Evolutionary conservation across 2,329 filamentous ascomycete genomes (phyloP).

Genomic region (Colletotrichum truncatum): DNA sequence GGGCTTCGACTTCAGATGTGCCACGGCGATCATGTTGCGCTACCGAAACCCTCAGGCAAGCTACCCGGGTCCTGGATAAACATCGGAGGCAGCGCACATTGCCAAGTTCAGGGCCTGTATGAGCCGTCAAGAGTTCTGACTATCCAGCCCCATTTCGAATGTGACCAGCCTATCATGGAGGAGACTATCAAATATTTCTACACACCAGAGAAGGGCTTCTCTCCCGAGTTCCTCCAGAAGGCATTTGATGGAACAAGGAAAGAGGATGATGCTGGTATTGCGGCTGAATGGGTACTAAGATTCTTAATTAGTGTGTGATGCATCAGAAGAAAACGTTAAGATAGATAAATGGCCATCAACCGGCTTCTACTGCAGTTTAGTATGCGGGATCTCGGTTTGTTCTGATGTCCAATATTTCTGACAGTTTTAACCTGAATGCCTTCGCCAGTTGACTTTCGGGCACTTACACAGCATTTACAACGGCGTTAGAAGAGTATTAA

Average conservation of each 20-base stretch:
- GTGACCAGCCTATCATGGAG: slow-evolving; percentile 49
- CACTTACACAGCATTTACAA: too few species aligned
- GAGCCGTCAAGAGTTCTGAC: slow-evolving; percentile 47
- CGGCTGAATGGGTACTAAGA: slow-evolving; percentile 14
- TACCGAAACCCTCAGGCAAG: slow-evolving; percentile 13
- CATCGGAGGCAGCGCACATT: slow-evolving; percentile 50
- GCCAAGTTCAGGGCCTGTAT: slow-evolving; percentile 54
- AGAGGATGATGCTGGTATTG: not conserved
- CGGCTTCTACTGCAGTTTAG: too few species aligned
- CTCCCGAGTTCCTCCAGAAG: not conserved
- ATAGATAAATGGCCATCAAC: too few species aligned
- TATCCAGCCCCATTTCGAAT: slow-evolving; percentile 60
- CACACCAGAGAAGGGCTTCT: slow-evolving; percentile 15
- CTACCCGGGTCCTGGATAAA: slow-evolving; percentile 49
- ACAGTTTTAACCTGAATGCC: too few species aligned
- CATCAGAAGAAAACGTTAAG: not conserved
- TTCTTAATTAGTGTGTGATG: not conserved
- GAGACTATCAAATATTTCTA: slow-evolving; percentile 33
- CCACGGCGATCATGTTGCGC: slow-evolving; percentile 50
- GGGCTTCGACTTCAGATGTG: slow-evolving; percentile 55
- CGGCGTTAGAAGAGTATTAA: too few species aligned
- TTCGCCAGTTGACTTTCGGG: too few species aligned
- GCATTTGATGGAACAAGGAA: slow-evolving; percentile 10
- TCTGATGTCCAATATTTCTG: too few species aligned
- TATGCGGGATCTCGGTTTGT: too few species aligned